Evolutionary conservation across 2,329 filamentous ascomycete species (phyloP).

Genomic region (Trichoderma sp.): DNA sequence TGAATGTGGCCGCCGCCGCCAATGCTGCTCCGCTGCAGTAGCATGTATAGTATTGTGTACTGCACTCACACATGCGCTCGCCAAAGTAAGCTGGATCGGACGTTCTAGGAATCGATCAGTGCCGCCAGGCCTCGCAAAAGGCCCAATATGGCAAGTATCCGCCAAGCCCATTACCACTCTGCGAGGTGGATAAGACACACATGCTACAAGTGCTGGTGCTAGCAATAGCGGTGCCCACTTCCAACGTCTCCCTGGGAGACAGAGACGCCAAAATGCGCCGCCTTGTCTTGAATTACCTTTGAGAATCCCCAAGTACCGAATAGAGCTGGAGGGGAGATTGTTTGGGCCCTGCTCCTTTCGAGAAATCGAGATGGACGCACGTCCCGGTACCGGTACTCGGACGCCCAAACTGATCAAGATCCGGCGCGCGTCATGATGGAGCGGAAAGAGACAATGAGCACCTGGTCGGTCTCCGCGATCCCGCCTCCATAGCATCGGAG

Average conservation of each 20-base stretch:
- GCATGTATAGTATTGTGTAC: neutral
- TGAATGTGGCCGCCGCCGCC: neutral
- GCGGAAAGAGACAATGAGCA: constrained; percentile 25
- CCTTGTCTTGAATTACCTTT: neutral
- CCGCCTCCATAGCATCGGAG: constrained; percentile 34
- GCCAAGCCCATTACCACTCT: constrained; percentile 2
- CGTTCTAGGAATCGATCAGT: constrained; percentile 11
- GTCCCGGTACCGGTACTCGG: neutral
- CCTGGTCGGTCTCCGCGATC: constrained; percentile 34
- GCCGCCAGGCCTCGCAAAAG: neutral
- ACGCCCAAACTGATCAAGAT: constrained; percentile 1
- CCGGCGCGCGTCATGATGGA: constrained; percentile 13
- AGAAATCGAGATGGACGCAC: neutral
- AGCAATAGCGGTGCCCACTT: neutral
- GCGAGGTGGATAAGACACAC: constrained; percentile 3
- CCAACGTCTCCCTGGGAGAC: neutral
- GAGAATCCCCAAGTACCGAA: neutral
- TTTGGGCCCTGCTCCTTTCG: neutral
- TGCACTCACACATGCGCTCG: neutral
- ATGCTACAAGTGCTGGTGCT: neutral
- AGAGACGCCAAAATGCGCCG: neutral
- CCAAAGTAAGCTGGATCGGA: constrained; percentile 15
- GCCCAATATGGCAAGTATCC: constrained; percentile 11
- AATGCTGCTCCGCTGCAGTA: neutral
- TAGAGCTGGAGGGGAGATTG: neutral